These are phyloP conservation scores for Neofusicoccum cordaticola DNA, from an alignment of 2,329 filamentous ascomycete genomes.

Conservation along the genomic window DNA sequence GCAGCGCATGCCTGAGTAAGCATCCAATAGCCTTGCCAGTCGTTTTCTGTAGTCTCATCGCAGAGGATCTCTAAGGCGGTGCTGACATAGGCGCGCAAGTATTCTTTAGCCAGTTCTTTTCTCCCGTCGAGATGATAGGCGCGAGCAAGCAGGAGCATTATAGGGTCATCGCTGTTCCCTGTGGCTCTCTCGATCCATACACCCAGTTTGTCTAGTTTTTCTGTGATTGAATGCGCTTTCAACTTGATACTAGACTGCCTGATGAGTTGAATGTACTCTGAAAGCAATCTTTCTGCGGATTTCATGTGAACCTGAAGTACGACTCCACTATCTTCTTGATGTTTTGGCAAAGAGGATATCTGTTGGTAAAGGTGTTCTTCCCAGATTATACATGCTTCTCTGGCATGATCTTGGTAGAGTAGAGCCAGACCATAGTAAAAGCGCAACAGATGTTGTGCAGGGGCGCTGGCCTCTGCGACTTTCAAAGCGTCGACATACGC, in stretches of 20 bases:
- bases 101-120: neutral
- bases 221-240: neutral
- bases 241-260: too few species aligned
- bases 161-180: neutral
- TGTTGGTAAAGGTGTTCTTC: neutral
- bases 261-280: neutral
- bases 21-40: neutral
- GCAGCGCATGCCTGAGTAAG: neutral
- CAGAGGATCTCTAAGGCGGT: neutral
- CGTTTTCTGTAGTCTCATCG: neutral
- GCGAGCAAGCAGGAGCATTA: neutral
- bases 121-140: neutral
- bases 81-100: neutral
- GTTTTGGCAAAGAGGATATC: too few species aligned
- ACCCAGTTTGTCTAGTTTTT: neutral
- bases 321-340: neutral
- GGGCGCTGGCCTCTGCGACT: neutral
- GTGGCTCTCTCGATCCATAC: neutral
- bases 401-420: too few species aligned
- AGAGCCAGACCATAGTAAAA: neutral
- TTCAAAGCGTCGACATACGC: neutral
- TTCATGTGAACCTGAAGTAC: neutral
- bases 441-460: neutral
- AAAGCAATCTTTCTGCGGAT: neutral
- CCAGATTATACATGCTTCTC: neutral